Conservation (phyloP, 805 yeast species). For the Wickerhamiella hasegawae region DNA sequence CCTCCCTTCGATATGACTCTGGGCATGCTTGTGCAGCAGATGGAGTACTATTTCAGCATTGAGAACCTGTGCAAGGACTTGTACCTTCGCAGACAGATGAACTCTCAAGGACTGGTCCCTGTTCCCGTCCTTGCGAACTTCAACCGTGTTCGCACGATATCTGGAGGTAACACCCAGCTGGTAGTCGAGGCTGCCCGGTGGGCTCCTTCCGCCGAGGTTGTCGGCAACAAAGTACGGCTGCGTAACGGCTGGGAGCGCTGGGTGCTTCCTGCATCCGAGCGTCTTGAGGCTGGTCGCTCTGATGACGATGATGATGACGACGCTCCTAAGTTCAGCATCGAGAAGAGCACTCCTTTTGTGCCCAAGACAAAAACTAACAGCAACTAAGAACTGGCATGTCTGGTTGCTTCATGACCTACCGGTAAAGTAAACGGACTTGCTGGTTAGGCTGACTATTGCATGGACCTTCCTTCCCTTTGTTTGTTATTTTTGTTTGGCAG, state of each 20-base stretch:
- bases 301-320: conserved; percentile 28
- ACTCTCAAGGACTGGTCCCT: conserved; percentile 56
- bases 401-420: no score
- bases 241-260: conserved; percentile 43
- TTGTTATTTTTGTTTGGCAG: no score
- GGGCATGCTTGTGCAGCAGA: conserved; percentile 34
- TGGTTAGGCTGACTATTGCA: no score
- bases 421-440: no score
- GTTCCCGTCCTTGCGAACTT: conserved; percentile 48
- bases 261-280: conserved; percentile 43
- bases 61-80: conserved; percentile 79
- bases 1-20: conserved; percentile 11
- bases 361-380: conserved; percentile 14
- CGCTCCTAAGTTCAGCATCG: conserved; percentile 20
- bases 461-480: no score
- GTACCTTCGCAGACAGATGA: conserved; percentile 69
- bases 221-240: conserved; percentile 45
- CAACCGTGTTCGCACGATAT: conserved; percentile 55
- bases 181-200: conserved; percentile 39
- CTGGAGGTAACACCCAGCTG: conserved; percentile 36
- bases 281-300: conserved; percentile 28
- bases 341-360: conserved; percentile 23
- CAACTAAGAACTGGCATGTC: no score
- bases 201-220: conserved; percentile 37
- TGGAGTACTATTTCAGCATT: conserved; percentile 79